Evolutionary conservation across 257 asterid genomes (phyloP), one percentile per base, ranked within the genome.

Genomic region (Verbascum thapsus): DNA sequence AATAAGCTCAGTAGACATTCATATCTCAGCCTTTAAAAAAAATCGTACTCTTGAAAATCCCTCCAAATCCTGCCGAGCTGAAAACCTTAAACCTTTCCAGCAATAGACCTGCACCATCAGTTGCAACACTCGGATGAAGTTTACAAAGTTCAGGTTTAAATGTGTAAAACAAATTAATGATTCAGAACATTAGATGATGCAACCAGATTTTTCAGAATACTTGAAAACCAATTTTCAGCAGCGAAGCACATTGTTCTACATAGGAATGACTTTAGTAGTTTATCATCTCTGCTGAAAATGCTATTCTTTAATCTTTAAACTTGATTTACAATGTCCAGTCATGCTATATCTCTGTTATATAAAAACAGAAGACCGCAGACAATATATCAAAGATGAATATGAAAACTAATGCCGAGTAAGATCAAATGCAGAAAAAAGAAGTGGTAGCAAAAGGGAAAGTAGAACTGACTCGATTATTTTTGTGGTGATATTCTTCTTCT

Each of bases 61-160:
- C 79, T 92, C 99, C 80, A 92, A 74, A 79, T 92, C 99, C 77
- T 89, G 99, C 42, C 99, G 83, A 56, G 99, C 96, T 57, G 99
- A 89, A 74, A 92, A 92, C 79, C 97, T 84, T 49, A 92, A 76
- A 66, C 96, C 97, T 85, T 92, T 92, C 99, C 99, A 92, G 78
- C 97, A 92, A 77, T 89, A 92, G 42, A 92, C 99, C 99, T 89
- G 75, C 52, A 80, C 53, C 56, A 79, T 38, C 57, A 69, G 39
- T 64, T 34, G 63, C 53, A 63, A 66, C 55, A 70, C 38, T 42
- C 4, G 22, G 66, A 52, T 16, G 53, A 70, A 63, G 70, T 26
- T 37, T 39, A 49, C 16, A 40, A 43, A 62, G n/a, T 45, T 3
- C 0, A 8, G 20, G 8, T 6, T 7, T 7, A 37, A 1, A 5